Conservation (phyloP, 495 filamentous ascomycete genomes). For the Tetracladium marchalianum region DNA sequence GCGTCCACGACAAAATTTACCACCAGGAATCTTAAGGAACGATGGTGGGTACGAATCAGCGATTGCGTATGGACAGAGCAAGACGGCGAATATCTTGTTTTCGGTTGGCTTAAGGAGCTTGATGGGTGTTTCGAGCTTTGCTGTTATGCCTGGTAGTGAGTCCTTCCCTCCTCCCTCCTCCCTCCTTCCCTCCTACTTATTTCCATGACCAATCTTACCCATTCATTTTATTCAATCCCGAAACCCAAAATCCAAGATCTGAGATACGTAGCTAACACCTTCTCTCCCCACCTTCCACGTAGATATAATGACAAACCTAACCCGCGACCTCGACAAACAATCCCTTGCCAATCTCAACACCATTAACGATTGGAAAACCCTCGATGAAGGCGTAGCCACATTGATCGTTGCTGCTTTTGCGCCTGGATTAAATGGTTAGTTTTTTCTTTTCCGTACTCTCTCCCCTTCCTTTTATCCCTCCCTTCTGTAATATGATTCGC, state of each 20-base stretch:
- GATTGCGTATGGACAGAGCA: conserved; percentile 44
- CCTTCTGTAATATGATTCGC: not conserved
- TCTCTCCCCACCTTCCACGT: not conserved
- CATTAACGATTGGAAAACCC: not conserved
- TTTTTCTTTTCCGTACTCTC: not conserved
- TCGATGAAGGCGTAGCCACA: conserved; percentile 14
- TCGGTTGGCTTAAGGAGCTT: conserved; percentile 17
- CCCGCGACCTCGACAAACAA: conserved; percentile 1
- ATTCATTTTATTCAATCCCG: not conserved
- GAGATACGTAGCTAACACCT: not conserved
- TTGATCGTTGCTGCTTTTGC: conserved; percentile 13
- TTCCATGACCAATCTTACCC: not conserved
- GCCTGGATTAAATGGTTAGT: conserved; percentile 7
- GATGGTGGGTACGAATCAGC: conserved; percentile 13
- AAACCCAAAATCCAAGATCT: not conserved
- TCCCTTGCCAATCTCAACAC: not conserved
- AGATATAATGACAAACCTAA: conserved; percentile 11
- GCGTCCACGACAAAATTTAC: conserved; percentile 6
- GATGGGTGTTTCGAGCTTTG: conserved; percentile 8
- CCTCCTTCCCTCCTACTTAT: not conserved
- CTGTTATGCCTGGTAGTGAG: conserved; percentile 13
- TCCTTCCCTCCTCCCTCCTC: too few species aligned
- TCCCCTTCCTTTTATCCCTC: not conserved
- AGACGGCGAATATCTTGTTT: conserved; percentile 50
- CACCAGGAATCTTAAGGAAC: conserved; percentile 2